Conservation (phyloP, 179 eudicot genomes). For the Spergularia azorica region DNA sequence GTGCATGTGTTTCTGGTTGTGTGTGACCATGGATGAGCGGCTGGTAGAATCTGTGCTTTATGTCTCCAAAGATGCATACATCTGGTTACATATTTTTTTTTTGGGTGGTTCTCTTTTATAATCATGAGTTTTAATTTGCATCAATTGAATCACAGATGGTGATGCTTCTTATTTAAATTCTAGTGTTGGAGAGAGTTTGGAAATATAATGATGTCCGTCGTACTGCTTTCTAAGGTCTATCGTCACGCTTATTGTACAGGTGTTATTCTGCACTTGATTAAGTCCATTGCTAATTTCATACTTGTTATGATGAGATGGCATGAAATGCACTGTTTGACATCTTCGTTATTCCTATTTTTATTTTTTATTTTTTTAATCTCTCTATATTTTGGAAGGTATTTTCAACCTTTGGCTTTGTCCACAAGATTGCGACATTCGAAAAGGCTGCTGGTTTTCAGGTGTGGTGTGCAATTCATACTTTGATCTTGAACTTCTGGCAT, state of each 20-base stretch:
- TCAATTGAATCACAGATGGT: slow-evolving; percentile 46
- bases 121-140: slow-evolving; percentile 34
- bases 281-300: slow-evolving; percentile 33
- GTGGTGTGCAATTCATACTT: slow-evolving; percentile 35
- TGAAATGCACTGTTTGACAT: neutral
- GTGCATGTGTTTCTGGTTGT: neutral
- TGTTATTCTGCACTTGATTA: slow-evolving; percentile 55
- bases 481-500: neutral
- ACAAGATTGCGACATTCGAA: slow-evolving; percentile 81
- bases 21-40: neutral
- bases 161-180: slow-evolving; percentile 57
- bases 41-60: neutral
- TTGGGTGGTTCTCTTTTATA: slow-evolving; percentile 9
- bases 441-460: slow-evolving; percentile 93
- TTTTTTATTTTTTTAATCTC: slow-evolving; percentile 14
- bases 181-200: slow-evolving; percentile 63
- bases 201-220: slow-evolving; percentile 47
- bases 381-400: slow-evolving; percentile 54
- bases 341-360: neutral
- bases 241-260: slow-evolving; percentile 55
- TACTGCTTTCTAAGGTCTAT: slow-evolving; percentile 44
- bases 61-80: neutral
- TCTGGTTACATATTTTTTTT: neutral
- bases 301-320: slow-evolving; percentile 15
- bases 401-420: slow-evolving; percentile 84